These are phyloP conservation scores for Nevesoporus exiguus DNA, from an alignment of 768 basidiomycete genomes.

Conservation along the genomic window DNA sequence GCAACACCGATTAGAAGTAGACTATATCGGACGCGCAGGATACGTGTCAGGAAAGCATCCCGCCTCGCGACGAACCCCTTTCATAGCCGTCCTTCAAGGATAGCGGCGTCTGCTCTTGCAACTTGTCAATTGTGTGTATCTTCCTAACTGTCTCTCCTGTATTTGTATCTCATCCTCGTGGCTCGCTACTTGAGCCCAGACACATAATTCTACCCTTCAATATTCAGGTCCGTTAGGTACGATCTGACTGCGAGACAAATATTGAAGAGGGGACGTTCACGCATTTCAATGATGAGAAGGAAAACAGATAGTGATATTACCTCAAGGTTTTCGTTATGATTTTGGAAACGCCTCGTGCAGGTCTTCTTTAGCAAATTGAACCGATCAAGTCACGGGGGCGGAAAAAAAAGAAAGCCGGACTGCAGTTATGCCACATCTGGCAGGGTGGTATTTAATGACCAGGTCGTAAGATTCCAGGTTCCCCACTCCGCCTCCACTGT, in stretches of 20 bases:
- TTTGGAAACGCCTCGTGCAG: slow-evolving; percentile 27
- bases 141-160: slow-evolving; percentile 19
- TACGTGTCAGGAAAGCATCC: slow-evolving; percentile 48
- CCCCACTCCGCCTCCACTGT: slow-evolving; percentile 10
- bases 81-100: slow-evolving; percentile 59
- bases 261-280: slow-evolving; percentile 31
- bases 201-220: slow-evolving; percentile 20
- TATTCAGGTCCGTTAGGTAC: slow-evolving; percentile 24
- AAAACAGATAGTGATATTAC: slow-evolving; percentile 32
- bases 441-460: slow-evolving; percentile 22
- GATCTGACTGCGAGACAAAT: slow-evolving; percentile 22
- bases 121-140: slow-evolving; percentile 30
- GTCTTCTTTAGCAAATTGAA: slow-evolving; percentile 16
- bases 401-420: slow-evolving; percentile 16
- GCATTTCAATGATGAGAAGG: slow-evolving; percentile 29
- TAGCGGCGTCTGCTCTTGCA: slow-evolving; percentile 24
- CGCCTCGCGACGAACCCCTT: slow-evolving; percentile 54
- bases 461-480: slow-evolving; percentile 7
- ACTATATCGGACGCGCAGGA: slow-evolving; percentile 67
- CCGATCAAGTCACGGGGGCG: slow-evolving; percentile 17
- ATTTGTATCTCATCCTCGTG: slow-evolving; percentile 34
- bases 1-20: slow-evolving; percentile 62
- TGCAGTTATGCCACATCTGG: slow-evolving; percentile 15
- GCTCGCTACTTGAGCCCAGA: slow-evolving; percentile 16
- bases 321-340: slow-evolving; percentile 27